phyloP scores from a whole-genome alignment of 2,329 filamentous ascomycete genomes.

The Biscogniauxia marginata region DNA sequence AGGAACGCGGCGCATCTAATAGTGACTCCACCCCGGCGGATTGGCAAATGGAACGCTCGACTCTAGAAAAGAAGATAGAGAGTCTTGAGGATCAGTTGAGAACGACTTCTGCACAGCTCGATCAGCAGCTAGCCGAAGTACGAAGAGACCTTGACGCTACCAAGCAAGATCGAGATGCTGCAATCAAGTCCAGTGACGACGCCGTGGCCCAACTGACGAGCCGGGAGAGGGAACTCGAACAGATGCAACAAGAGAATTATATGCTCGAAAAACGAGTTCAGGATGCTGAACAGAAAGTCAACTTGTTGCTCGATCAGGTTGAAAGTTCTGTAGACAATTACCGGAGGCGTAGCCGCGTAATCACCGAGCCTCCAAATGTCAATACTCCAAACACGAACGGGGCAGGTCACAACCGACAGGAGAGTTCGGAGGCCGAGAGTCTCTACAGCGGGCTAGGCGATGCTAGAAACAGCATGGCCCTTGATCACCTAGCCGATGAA shows the following conservation, averaged over 20 bases:
- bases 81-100: conserved; percentile 68
- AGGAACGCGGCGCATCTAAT: conserved; percentile 42
- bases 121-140: conserved; percentile 67
- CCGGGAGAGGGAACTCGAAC: conserved; percentile 69
- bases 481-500: conserved; percentile 90
- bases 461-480: conserved; percentile 61
- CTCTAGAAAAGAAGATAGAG: conserved; percentile 67
- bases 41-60: conserved; percentile 73
- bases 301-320: conserved; percentile 89
- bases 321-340: conserved; percentile 94
- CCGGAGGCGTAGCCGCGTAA: conserved; percentile 69
- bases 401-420: conserved; percentile 48
- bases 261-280: conserved; percentile 79
- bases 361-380: conserved; percentile 45
- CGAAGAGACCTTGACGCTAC: conserved; percentile 66
- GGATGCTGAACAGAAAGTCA: conserved; percentile 92
- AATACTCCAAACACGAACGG: conserved; percentile 34
- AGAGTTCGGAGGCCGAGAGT: conserved; percentile 61
- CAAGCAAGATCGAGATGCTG: conserved; percentile 65
- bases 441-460: conserved; percentile 59
- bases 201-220: conserved; percentile 60
- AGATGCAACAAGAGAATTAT: conserved; percentile 78
- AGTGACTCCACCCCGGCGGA: conserved; percentile 49
- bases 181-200: conserved; percentile 47
- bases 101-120: conserved; percentile 63